Percentiles rank a stretch among this genome's conserved stretches.
These are phyloP conservation scores for Globisporangium spinosum DNA, from an alignment of 352 stramenopile genomes.

Conservation along the genomic window DNA sequence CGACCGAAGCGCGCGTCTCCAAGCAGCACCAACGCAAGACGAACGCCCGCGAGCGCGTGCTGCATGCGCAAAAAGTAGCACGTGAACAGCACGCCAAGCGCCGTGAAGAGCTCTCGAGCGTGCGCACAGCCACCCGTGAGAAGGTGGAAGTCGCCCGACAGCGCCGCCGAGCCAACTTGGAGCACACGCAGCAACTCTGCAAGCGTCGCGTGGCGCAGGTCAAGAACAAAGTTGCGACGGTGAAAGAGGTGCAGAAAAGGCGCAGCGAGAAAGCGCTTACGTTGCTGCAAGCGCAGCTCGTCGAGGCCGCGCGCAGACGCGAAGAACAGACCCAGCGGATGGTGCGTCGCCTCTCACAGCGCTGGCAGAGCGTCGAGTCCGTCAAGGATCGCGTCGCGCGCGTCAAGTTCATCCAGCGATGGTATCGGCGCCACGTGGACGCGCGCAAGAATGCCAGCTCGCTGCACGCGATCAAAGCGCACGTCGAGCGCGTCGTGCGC, in stretches of 20 bases:
- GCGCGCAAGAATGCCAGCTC: conserved; percentile 36
- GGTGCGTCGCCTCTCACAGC: conserved; percentile 42
- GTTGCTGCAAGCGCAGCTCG: conserved; percentile 42
- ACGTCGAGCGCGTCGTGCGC: conserved; percentile 36
- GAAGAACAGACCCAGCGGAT: conserved; percentile 50
- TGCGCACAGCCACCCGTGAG: conserved; percentile 30
- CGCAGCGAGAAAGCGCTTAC: conserved; percentile 33
- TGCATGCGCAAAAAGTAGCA: conserved; percentile 54
- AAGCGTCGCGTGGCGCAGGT: conserved; percentile 41
- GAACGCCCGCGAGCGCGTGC: conserved; percentile 42
- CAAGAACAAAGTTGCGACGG: conserved; percentile 47
- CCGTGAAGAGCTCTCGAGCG: conserved; percentile 34
- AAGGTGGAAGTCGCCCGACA: conserved; percentile 45
- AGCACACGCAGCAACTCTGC: conserved; percentile 42
- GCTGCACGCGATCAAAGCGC: conserved; percentile 29
- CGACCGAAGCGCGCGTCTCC: conserved; percentile 41
- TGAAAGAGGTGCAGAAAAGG: conserved; percentile 42
- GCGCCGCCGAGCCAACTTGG: conserved; percentile 41
- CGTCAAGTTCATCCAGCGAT: conserved; percentile 74
- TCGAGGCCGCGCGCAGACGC: conserved; percentile 43
- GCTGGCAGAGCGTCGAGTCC: conserved; percentile 68
- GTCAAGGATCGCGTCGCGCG: conserved; percentile 58
- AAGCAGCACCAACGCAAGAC: conserved; percentile 38
- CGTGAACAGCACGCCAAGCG: conserved; percentile 48
- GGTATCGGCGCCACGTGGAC: conserved; percentile 53